These are phyloP conservation scores for Haplosporangium sp. DNA, from an alignment of 371 early-diverging fungal species.

Conservation along the genomic window DNA sequence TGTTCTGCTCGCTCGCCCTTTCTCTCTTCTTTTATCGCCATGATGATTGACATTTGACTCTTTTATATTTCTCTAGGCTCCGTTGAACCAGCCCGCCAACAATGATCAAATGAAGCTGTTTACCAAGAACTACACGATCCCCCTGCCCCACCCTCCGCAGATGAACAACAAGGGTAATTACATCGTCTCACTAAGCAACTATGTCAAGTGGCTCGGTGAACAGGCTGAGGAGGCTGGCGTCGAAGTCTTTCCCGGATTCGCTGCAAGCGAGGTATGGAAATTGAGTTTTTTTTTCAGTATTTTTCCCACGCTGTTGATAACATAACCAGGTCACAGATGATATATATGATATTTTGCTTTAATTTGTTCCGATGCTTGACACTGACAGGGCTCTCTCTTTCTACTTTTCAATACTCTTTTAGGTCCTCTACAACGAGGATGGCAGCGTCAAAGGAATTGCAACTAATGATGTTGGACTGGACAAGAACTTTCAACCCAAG, in stretches of 20 bases:
- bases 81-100: slow-evolving; percentile 88
- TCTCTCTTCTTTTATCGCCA: not conserved
- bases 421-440: slow-evolving; percentile 89
- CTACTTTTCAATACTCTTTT: not conserved
- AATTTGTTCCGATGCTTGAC: not conserved
- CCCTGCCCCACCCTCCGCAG: slow-evolving; percentile 96
- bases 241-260: slow-evolving; percentile 94
- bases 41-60: not conserved
- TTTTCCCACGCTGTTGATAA: slow-evolving; percentile 27
- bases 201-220: slow-evolving; percentile 96
- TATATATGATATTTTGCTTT: not conserved
- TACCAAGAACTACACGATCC: slow-evolving; percentile 84
- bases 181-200: slow-evolving; percentile 93
- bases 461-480: slow-evolving; percentile 96
- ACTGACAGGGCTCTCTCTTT: slow-evolving; percentile 2
- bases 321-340: no score
- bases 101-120: slow-evolving; percentile 90
- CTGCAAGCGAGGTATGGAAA: slow-evolving; percentile 83
- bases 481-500: slow-evolving; percentile 90
- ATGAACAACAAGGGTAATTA: slow-evolving; percentile 98
- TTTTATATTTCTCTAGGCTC: slow-evolving; percentile 64
- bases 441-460: slow-evolving; percentile 94
- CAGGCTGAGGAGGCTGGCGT: slow-evolving; percentile 97
- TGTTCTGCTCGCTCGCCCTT: not conserved
- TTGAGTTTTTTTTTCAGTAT: not conserved